Conservation (phyloP, 2,329 filamentous ascomycete genomes). For the Stagonosporopsis vannaccii region DNA sequence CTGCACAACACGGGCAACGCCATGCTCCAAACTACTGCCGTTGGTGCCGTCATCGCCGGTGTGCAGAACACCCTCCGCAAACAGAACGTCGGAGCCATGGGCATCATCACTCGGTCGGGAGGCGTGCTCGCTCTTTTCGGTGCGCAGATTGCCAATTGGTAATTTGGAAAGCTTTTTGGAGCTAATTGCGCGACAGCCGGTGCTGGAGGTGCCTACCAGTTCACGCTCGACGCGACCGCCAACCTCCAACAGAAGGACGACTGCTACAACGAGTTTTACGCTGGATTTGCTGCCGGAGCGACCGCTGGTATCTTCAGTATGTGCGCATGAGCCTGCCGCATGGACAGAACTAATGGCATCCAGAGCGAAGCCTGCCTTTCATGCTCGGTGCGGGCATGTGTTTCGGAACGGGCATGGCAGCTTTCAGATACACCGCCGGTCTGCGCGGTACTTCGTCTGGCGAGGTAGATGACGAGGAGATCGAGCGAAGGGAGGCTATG, state of each 20-base stretch:
- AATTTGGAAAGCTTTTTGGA: not conserved
- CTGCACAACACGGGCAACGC: slow-evolving; percentile 71
- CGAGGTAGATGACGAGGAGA: slow-evolving; percentile 71
- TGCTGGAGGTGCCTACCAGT: slow-evolving; percentile 78
- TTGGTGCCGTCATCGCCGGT: slow-evolving; percentile 75
- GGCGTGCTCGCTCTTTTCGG: slow-evolving; percentile 73
- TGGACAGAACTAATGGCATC: slow-evolving; percentile 27
- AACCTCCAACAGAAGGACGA: slow-evolving; percentile 90
- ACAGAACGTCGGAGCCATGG: slow-evolving; percentile 80
- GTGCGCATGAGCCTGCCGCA: slow-evolving; percentile 32
- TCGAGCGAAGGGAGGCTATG: slow-evolving; percentile 76
- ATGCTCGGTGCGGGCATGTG: slow-evolving; percentile 71
- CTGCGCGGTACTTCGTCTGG: slow-evolving; percentile 63
- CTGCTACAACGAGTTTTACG: slow-evolving; percentile 74
- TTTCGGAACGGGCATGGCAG: slow-evolving; percentile 65
- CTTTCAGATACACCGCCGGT: slow-evolving; percentile 73
- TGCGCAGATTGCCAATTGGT: slow-evolving; percentile 50
- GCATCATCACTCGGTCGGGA: slow-evolving; percentile 81
- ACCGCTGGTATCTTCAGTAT: slow-evolving; percentile 76
- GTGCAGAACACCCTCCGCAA: slow-evolving; percentile 87
- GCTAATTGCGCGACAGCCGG: slow-evolving; percentile 63
- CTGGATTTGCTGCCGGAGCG: slow-evolving; percentile 77
- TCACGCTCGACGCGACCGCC: slow-evolving; percentile 76
- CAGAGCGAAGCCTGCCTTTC: slow-evolving; percentile 71
- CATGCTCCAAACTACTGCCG: slow-evolving; percentile 68